A percentile compares a stretch with the other conserved stretches of the same genome.
Evolutionary conservation across 2,329 filamentous ascomycete genomes (phyloP).

Genomic region (Leptographium radiaticola): DNA sequence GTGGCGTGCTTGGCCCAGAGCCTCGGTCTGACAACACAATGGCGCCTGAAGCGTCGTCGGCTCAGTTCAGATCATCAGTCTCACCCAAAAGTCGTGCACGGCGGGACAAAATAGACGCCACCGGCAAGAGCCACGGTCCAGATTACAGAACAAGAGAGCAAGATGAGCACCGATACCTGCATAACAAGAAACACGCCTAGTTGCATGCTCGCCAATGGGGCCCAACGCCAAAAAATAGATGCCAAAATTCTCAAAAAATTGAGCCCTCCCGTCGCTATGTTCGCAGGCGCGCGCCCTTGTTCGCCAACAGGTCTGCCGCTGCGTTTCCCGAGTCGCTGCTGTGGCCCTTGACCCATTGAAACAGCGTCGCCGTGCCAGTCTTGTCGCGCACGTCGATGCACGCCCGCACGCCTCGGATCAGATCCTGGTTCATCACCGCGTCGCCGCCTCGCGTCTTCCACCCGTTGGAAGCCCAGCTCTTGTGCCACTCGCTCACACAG

Average conservation of each 20-base stretch:
- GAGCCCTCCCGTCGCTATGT: neutral
- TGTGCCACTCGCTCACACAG: constrained; percentile 75
- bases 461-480: constrained; percentile 58
- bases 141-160: too few relatives aligned
- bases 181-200: too few relatives aligned
- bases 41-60: too few relatives aligned
- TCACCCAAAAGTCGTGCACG: too few relatives aligned
- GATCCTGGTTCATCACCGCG: constrained; percentile 73
- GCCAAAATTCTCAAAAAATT: neutral
- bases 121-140: too few relatives aligned
- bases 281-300: constrained; percentile 39
- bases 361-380: constrained; percentile 49
- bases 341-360: constrained; percentile 89
- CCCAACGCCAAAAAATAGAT: too few relatives aligned
- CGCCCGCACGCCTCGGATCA: constrained; percentile 59
- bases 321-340: constrained; percentile 58
- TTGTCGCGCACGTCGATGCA: constrained; percentile 57
- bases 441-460: constrained; percentile 60
- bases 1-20: too few relatives aligned
- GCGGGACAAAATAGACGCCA: too few relatives aligned
- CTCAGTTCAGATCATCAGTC: too few relatives aligned
- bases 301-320: constrained; percentile 67
- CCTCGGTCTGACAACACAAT: too few relatives aligned
- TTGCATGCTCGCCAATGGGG: neutral
- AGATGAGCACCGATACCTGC: too few relatives aligned